These are phyloP conservation scores for Hypericum androsaemum DNA, from an alignment of 345 rosid genomes.

Conservation along the genomic window DNA sequence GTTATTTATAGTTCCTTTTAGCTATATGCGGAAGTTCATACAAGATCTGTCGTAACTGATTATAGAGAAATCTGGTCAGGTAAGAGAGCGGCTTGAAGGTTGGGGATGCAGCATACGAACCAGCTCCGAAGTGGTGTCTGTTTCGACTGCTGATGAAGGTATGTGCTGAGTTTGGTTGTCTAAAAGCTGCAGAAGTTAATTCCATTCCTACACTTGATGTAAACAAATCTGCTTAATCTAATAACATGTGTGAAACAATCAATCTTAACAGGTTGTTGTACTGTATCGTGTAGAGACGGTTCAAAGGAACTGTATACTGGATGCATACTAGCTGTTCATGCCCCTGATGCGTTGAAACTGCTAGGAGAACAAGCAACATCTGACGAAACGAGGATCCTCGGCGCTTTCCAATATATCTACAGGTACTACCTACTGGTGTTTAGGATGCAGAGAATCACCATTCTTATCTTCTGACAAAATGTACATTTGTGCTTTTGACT, in stretches of 20 bases:
- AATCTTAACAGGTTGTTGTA: constrained; percentile 42
- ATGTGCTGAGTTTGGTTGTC: not conserved
- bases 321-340: constrained; percentile 61
- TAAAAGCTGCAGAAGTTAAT: no score
- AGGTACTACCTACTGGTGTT: constrained; percentile 33
- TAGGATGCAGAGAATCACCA: not conserved
- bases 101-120: constrained; percentile 63
- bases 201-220: no score
- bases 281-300: constrained; percentile 39
- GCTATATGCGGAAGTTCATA: not conserved
- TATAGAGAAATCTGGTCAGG: constrained; percentile 41
- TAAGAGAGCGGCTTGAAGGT: constrained; percentile 48
- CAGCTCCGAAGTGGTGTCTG: constrained; percentile 39
- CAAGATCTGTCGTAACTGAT: not conserved
- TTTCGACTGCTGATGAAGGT: constrained; percentile 40
- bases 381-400: constrained; percentile 67
- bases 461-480: no score
- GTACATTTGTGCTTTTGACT: no score
- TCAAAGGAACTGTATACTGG: constrained; percentile 34
- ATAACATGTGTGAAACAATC: no score
- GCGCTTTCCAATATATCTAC: constrained; percentile 75
- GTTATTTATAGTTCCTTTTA: not conserved
- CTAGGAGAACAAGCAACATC: constrained; percentile 58
- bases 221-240: not conserved
- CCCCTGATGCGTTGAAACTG: constrained; percentile 64